A percentile compares a stretch with the other conserved stretches of the same genome.
These are phyloP conservation scores for Mycena rosella DNA, from an alignment of 768 basidiomycete genomes.

Conservation along the genomic window DNA sequence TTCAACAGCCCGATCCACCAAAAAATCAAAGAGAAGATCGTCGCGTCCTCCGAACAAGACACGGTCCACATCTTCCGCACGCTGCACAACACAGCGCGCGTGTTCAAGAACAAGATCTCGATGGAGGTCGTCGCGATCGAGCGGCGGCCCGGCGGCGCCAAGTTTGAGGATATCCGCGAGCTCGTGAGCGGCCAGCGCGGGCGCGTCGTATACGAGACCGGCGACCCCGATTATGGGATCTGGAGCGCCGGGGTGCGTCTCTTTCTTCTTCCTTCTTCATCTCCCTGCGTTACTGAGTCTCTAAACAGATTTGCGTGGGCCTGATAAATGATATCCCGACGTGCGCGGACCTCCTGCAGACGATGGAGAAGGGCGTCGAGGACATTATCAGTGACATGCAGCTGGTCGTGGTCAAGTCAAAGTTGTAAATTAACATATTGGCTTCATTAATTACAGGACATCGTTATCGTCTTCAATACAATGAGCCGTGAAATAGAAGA, in stretches of 20 bases:
- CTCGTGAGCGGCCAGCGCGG: conserved; percentile 82
- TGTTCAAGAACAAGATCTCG: conserved; percentile 88
- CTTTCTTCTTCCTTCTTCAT: background rate
- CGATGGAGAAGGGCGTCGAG: conserved; percentile 83
- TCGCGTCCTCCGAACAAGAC: conserved; percentile 84
- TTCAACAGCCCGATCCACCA: conserved; percentile 82
- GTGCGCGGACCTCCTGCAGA: conserved; percentile 75
- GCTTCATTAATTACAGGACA: no score
- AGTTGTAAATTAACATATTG: conserved; percentile 48
- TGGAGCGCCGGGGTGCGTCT: conserved; percentile 72
- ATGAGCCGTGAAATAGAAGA: no score
- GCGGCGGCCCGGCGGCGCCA: conserved; percentile 82
- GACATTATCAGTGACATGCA: conserved; percentile 68
- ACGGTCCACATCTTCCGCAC: conserved; percentile 94
- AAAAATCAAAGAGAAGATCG: conserved; percentile 91
- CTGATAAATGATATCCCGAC: conserved; percentile 88
- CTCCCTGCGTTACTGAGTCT: background rate
- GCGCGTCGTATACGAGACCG: conserved; percentile 81
- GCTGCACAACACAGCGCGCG: conserved; percentile 85
- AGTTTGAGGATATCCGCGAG: conserved; percentile 88
- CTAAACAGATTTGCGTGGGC: conserved; percentile 60
- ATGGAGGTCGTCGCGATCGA: conserved; percentile 90
- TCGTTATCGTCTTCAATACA: no score
- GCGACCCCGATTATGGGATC: conserved; percentile 89
- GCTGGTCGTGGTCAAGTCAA: conserved; percentile 51